These are phyloP conservation scores for Scleroderma bovista DNA, from an alignment of 768 basidiomycete species.

Conservation along the genomic window DNA sequence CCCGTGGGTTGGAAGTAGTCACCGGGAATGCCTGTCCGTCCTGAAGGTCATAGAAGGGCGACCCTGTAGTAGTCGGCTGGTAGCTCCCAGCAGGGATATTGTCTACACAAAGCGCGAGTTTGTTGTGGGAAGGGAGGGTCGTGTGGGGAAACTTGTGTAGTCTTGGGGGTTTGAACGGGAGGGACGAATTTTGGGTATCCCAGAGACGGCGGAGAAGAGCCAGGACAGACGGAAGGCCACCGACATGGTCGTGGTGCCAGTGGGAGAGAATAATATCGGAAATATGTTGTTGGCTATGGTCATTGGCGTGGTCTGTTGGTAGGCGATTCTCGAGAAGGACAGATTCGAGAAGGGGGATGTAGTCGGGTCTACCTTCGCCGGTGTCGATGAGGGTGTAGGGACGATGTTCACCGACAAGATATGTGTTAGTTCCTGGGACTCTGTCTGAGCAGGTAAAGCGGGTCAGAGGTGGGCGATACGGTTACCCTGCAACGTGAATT, in stretches of 20 bases:
- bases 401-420: constrained; percentile 63
- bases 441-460: neutral
- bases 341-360: constrained; percentile 59
- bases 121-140: constrained; percentile 22
- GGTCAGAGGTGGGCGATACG: neutral
- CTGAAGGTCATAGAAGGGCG: constrained; percentile 50
- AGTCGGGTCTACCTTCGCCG: constrained; percentile 66
- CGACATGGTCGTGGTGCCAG: constrained; percentile 83
- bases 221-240: constrained; percentile 70
- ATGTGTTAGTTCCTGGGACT: constrained; percentile 78
- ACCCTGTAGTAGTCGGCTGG: constrained; percentile 37
- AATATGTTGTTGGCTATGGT: constrained; percentile 35
- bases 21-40: constrained; percentile 50
- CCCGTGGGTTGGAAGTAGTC: constrained; percentile 1
- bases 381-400: constrained; percentile 83
- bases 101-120: constrained; percentile 33
- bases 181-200: constrained; percentile 40
- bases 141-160: constrained; percentile 67
- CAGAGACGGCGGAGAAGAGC: constrained; percentile 59
- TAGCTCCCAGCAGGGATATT: constrained; percentile 39
- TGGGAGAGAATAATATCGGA: constrained; percentile 93
- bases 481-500: constrained; percentile 81
- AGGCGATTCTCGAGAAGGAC: constrained; percentile 39
- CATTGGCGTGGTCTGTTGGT: constrained; percentile 18
- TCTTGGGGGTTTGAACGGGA: constrained; percentile 58